A percentile compares a stretch with the other conserved stretches of the same genome.
phyloP scores from a whole-genome alignment of 306 rosid species.

The Sicyos edulis region DNA sequence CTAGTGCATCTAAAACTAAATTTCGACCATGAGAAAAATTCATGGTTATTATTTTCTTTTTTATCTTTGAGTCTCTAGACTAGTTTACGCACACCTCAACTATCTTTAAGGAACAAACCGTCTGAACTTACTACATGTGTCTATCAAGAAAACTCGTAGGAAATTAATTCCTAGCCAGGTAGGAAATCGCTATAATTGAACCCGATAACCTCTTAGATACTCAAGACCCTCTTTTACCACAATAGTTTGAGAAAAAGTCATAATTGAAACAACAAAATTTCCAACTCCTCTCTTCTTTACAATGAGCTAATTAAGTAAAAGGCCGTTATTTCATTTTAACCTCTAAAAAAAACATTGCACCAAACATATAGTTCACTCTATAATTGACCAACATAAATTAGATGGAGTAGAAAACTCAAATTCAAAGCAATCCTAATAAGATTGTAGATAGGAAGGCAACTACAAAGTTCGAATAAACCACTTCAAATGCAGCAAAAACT shows the following conservation, averaged over 20 bases:
- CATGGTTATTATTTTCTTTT: too few relatives aligned
- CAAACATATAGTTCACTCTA: not conserved
- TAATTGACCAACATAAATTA: not conserved
- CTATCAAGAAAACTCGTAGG: too few relatives aligned
- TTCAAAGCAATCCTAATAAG: not conserved
- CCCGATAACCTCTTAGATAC: too few relatives aligned
- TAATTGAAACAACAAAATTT: not conserved
- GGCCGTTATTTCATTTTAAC: not conserved
- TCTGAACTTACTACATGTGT: too few relatives aligned
- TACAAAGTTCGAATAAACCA: not conserved
- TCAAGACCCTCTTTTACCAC: too few relatives aligned
- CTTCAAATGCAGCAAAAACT: not conserved
- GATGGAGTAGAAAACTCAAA: conserved; percentile 5
- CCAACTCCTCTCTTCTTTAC: not conserved
- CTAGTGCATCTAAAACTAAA: not conserved
- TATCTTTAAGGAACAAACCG: too few relatives aligned
- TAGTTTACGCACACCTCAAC: too few relatives aligned
- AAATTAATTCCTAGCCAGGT: too few relatives aligned
- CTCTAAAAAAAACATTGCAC: not conserved
- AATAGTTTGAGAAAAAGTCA: not conserved
- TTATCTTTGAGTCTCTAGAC: too few relatives aligned
- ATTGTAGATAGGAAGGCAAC: not conserved
- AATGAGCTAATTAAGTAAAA: not conserved
- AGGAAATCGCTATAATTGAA: too few relatives aligned
- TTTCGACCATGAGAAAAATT: not conserved